Evolutionary conservation across 306 rosid genomes (phyloP), one percentile per base, ranked within the genome.

Genomic region (Trifolium repens): DNA sequence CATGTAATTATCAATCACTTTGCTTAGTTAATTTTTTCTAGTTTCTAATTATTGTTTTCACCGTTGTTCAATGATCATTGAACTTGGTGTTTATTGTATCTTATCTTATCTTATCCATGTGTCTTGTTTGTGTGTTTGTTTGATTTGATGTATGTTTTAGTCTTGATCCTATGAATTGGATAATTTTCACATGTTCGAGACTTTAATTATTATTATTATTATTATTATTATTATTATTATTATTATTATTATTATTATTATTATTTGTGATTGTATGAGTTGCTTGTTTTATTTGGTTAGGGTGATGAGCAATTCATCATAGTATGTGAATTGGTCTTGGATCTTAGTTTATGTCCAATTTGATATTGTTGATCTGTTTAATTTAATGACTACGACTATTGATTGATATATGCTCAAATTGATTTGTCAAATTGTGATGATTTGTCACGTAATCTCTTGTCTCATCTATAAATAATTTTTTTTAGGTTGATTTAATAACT

Each of bases 61-160:
- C 35, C 35, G n/a, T 24, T 57, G 35, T 57, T 57, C 63, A 57
- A 57, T 57, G 2, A 57, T 57, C n/a, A 12, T 57, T 57, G 63
- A 57, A 24, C 63, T 57, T 9, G 62, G 63, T 57, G 63, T 10
- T 57, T 57, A 22, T 57, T 24, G 62, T 52, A 16, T 52, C 58
- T 52, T 16, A 16, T n/a, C 24, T 16, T 50, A 15, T 16, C 24
- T 50, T 50, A 15, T n/a, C 15, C 55, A 7, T 52, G 58, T 52
- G 50, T 46, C 13, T 43, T 2, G 54, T 49, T 19, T 49, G 54
- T 49, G 17, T 11, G 4, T 44, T 3, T 42, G 2, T 43, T 7
- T 53, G 5, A 3, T 53, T 52, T 52, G 57, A 2, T 16, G 1
- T 53, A 17, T 52, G 24, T 53, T 53, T 53, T 53, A 26, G 27